Evolutionary conservation across 768 basidiomycete genomes (phyloP).

Genomic region (Phanerodontia chrysosporium): DNA sequence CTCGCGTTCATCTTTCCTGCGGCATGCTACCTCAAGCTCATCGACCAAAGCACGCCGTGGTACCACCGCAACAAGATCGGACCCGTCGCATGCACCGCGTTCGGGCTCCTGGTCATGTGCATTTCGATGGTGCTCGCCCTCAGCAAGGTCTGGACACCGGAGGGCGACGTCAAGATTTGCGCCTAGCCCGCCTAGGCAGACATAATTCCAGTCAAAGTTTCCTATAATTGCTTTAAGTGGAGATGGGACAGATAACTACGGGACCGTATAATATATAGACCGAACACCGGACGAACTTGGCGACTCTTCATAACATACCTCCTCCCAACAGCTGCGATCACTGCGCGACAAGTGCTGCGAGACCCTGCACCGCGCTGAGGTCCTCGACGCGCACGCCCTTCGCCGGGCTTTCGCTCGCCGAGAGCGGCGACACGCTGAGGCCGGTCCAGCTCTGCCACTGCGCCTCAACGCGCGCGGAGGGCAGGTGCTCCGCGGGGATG

Average conservation of each 20-base stretch:
- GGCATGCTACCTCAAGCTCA: conserved; percentile 78
- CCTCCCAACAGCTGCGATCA: neutral
- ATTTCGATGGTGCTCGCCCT: conserved; percentile 77
- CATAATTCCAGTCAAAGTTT: neutral
- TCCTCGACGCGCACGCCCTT: conserved; percentile 64
- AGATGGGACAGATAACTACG: neutral
- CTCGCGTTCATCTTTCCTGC: conserved; percentile 93
- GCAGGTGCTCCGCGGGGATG: conserved; percentile 39
- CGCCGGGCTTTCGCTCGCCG: conserved; percentile 58
- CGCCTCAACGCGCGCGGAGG: conserved; percentile 58
- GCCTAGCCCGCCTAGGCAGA: conserved; percentile 29
- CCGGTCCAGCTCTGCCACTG: conserved; percentile 64
- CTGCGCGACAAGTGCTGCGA: conserved; percentile 31
- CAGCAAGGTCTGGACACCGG: conserved; percentile 70
- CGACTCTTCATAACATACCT: neutral
- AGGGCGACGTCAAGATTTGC: conserved; percentile 72
- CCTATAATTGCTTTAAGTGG: neutral
- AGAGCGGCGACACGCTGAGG: conserved; percentile 66
- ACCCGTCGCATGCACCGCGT: conserved; percentile 65
- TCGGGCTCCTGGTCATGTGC: conserved; percentile 73
- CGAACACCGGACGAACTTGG: neutral
- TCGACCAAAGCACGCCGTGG: conserved; percentile 55
- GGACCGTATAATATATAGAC: neutral
- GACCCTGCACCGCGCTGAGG: conserved; percentile 51
- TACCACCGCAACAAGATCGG: conserved; percentile 70